Evolutionary conservation across 768 basidiomycete genomes (phyloP).

Genomic region (Tricholoma sp.): DNA sequence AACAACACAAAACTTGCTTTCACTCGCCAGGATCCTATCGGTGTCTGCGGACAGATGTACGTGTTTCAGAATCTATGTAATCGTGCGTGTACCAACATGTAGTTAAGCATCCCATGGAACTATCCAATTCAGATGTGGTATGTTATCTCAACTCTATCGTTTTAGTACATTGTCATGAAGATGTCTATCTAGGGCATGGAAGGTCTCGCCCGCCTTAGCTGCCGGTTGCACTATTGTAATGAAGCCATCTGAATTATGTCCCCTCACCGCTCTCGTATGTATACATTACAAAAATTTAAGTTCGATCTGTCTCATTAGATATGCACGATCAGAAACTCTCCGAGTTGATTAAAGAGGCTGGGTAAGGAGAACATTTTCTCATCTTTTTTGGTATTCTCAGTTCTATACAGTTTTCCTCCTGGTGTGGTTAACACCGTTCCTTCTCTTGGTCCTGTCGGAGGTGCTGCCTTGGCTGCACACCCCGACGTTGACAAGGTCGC

Average conservation of each 20-base stretch:
- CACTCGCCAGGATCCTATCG: constrained; percentile 86
- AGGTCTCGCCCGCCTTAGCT: constrained; percentile 89
- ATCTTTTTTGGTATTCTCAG: constrained; percentile 8
- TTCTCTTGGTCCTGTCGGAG: constrained; percentile 77
- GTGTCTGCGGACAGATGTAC: constrained; percentile 93
- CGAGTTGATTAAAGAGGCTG: constrained; percentile 77
- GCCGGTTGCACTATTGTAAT: constrained; percentile 91
- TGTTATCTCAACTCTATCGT: constrained; percentile 6
- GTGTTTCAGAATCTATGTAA: constrained; percentile 10
- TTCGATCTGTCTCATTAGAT: not conserved
- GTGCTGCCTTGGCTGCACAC: constrained; percentile 80
- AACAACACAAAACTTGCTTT: constrained; percentile 79
- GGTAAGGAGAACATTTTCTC: constrained; percentile 39
- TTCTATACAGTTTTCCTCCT: constrained; percentile 64
- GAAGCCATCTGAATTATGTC: constrained; percentile 89
- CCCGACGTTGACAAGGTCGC: constrained; percentile 89
- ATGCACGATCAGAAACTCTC: constrained; percentile 60
- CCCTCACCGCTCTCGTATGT: constrained; percentile 74
- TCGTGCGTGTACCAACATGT: constrained; percentile 1
- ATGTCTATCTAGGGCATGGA: constrained; percentile 62
- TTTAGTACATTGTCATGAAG: not conserved
- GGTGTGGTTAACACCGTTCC: constrained; percentile 90
- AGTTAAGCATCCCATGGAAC: constrained; percentile 82
- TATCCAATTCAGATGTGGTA: constrained; percentile 88
- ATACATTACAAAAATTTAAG: not conserved